These are phyloP conservation scores for Paramecium biaurelia DNA, from an alignment of 73 alveolate species.

Conservation along the genomic window DNA sequence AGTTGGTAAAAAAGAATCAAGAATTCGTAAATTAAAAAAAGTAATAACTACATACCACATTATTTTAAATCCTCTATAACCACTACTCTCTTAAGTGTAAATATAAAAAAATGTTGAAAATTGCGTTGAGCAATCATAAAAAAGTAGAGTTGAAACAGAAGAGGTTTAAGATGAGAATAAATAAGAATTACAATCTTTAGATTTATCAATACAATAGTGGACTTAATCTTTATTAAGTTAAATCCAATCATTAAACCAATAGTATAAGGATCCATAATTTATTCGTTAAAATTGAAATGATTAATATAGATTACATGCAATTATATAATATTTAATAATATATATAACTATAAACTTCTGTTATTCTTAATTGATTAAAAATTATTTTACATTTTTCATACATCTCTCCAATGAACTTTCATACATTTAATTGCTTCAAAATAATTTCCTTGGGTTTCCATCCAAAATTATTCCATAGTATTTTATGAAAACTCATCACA, in stretches of 20 bases:
- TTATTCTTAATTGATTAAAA: not conserved
- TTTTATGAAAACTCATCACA: slow-evolving; percentile 54
- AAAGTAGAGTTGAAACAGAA: not conserved
- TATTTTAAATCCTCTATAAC: slow-evolving; percentile 19
- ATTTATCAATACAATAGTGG: not conserved
- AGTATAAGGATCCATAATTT: not conserved
- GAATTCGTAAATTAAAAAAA: slow-evolving; percentile 35
- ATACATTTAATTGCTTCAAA: slow-evolving; percentile 36
- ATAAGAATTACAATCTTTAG: not conserved
- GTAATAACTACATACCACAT: not conserved
- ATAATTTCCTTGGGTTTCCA: slow-evolving; percentile 80
- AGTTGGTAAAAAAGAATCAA: slow-evolving; percentile 36
- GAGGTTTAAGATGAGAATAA: not conserved
- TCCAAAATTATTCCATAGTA: slow-evolving; percentile 69
- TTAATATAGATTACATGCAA: not conserved
- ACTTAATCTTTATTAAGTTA: not conserved
- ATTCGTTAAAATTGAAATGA: not conserved
- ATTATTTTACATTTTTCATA: not conserved
- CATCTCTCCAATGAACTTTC: slow-evolving; percentile 44
- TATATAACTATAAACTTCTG: not conserved
- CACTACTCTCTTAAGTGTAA: not conserved
- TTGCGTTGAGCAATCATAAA: not conserved
- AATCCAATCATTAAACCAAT: not conserved
- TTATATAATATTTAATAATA: not conserved
- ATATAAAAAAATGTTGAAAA: not conserved